A percentile compares a stretch with the other conserved stretches of the same genome.
These are phyloP conservation scores for Coleophoma cylindrospora DNA, from an alignment of 2,329 filamentous ascomycete species.

Conservation along the genomic window DNA sequence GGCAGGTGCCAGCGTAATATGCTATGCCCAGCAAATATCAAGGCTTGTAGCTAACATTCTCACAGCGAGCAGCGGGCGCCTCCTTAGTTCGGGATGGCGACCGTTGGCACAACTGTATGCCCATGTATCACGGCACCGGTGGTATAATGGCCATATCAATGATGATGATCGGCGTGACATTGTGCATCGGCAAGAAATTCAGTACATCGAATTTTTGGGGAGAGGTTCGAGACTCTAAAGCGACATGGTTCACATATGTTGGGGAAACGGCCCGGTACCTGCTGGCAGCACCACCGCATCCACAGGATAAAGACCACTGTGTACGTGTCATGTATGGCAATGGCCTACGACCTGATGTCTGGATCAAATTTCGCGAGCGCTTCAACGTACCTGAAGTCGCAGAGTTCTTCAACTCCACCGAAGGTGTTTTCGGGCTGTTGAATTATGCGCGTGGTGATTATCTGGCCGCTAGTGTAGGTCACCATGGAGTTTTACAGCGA, in stretches of 20 bases:
- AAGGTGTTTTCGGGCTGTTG: constrained; percentile 60
- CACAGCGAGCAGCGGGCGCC: constrained; percentile 10
- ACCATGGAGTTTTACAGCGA: constrained; percentile 62
- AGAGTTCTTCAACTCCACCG: constrained; percentile 77
- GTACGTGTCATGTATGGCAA: constrained; percentile 61
- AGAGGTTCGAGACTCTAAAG: constrained; percentile 61
- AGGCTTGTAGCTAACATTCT: neutral
- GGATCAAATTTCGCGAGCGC: constrained; percentile 56
- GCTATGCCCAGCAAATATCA: too few species aligned
- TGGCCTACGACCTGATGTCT: constrained; percentile 64
- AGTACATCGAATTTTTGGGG: constrained; percentile 66
- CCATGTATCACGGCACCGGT: constrained; percentile 70
- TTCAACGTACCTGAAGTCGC: constrained; percentile 58
- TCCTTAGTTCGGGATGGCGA: constrained; percentile 35
- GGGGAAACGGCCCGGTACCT: constrained; percentile 74
- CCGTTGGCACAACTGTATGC: constrained; percentile 74
- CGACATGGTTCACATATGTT: constrained; percentile 72
- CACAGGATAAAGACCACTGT: constrained; percentile 53
- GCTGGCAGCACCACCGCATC: constrained; percentile 59
- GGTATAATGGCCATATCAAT: constrained; percentile 22
- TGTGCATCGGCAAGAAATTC: constrained; percentile 64
- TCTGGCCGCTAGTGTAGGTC: constrained; percentile 59
- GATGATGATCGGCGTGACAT: constrained; percentile 38
- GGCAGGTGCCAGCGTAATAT: constrained; percentile 16
- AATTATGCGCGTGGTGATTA: constrained; percentile 60